Evolutionary conservation across 164 flowering plant genomes (phyloP).

Genomic region (Berberis thunbergii): DNA sequence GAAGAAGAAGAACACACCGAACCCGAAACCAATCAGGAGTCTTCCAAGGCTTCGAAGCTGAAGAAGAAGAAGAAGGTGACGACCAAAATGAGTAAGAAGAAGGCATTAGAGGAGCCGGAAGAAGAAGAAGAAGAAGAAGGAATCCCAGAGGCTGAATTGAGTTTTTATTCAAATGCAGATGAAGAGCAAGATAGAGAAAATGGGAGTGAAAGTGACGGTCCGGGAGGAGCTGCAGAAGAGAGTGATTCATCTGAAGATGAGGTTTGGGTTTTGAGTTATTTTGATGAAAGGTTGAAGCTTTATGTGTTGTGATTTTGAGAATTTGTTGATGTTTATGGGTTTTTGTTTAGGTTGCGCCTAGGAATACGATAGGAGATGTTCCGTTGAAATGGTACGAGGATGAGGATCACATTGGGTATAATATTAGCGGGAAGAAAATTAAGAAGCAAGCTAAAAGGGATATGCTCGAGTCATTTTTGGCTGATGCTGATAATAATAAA

Average conservation of each 20-base stretch:
- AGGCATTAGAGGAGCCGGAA: too few relatives aligned
- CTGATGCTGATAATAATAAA: conserved; percentile 63
- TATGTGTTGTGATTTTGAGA: not conserved
- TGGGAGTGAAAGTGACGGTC: not conserved
- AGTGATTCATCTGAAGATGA: conserved; percentile 50
- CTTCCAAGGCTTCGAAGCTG: too few relatives aligned
- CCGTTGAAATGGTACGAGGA: conserved; percentile 83
- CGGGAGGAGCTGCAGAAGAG: conserved; percentile 16
- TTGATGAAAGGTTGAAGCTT: not conserved
- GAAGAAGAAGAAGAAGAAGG: too few relatives aligned
- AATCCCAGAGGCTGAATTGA: too few relatives aligned
- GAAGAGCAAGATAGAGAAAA: too few relatives aligned
- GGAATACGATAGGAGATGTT: conserved; percentile 89
- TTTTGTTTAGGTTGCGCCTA: conserved; percentile 51
- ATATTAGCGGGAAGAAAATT: conserved; percentile 78
- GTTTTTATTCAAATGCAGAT: too few relatives aligned
- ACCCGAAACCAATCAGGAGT: too few relatives aligned
- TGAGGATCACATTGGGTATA: conserved; percentile 92
- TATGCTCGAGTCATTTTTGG: conserved; percentile 62
- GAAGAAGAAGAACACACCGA: too few relatives aligned
- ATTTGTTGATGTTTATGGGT: too few relatives aligned
- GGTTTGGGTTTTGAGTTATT: conserved; percentile 9
- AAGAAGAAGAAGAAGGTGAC: too few relatives aligned
- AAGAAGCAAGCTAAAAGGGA: conserved; percentile 69
- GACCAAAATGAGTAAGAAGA: too few relatives aligned